Conservation (phyloP, 805 yeast genomes). For the Cyberlindnera mycetangii region DNA sequence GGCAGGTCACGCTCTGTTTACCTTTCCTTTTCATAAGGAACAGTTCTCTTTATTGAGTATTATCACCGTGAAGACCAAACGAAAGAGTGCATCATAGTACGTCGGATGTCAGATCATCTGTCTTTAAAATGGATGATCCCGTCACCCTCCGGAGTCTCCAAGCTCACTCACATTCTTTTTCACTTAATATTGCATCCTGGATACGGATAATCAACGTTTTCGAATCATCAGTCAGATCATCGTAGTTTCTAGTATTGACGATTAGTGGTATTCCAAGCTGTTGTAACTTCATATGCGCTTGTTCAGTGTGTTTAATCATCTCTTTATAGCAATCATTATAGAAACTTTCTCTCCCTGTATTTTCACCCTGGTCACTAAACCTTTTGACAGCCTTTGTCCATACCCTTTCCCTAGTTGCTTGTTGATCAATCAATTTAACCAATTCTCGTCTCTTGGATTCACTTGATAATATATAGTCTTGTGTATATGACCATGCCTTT, state of each 20-base stretch:
- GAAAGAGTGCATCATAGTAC: conserved; percentile 31
- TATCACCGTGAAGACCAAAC: conserved; percentile 2
- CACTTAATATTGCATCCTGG: conserved; percentile 2
- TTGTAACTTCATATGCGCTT: conserved; percentile 2
- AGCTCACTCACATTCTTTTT: conserved; percentile 24
- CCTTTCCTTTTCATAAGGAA: not conserved
- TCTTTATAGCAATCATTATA: not conserved
- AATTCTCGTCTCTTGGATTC: not conserved
- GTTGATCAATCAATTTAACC: conserved; percentile 3
- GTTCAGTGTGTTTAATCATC: conserved; percentile 6
- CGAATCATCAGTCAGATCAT: conserved; percentile 5
- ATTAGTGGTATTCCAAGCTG: conserved; percentile 11
- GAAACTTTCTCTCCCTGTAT: not conserved
- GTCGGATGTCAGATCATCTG: conserved; percentile 16
- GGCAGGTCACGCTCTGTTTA: not conserved
- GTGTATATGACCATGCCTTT: conserved; percentile 9
- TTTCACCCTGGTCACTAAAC: not conserved
- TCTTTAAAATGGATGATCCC: not conserved
- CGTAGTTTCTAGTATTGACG: not conserved
- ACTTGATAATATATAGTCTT: not conserved
- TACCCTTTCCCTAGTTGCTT: conserved; percentile 1
- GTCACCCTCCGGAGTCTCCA: conserved; percentile 30
- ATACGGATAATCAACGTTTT: conserved; percentile 3
- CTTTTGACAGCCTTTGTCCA: conserved; percentile 3
- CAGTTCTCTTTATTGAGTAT: not conserved